phyloP scores from a whole-genome alignment of 2,329 filamentous ascomycete species.

The Pseudopithomyces maydicus region DNA sequence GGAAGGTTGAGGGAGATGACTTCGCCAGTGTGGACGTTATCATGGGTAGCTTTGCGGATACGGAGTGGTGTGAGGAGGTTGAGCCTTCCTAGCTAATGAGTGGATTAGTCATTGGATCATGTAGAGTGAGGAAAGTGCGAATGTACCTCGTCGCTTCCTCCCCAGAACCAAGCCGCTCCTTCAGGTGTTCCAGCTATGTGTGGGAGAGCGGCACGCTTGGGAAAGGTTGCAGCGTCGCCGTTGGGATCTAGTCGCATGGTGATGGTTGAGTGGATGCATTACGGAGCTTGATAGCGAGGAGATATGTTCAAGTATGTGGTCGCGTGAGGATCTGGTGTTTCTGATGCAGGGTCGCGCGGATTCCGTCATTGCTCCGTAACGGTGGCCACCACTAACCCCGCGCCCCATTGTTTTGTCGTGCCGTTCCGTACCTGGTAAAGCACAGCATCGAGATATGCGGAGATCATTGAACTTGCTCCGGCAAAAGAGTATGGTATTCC shows the following conservation, averaged over 20 bases:
- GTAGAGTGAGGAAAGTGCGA: background rate
- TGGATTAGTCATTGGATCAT: background rate
- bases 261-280: background rate
- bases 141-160: constrained; percentile 21
- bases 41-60: constrained; percentile 56
- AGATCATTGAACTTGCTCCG: background rate
- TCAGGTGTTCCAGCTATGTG: constrained; percentile 27
- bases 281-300: background rate
- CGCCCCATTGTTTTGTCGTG: background rate
- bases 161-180: constrained; percentile 31
- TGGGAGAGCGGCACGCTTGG: constrained; percentile 25
- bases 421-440: too few species aligned
- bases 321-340: background rate
- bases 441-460: too few species aligned
- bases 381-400: background rate
- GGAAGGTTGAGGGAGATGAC: constrained; percentile 65
- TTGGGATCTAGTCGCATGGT: constrained; percentile 27
- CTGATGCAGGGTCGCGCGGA: background rate
- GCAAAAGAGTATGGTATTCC: background rate
- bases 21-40: constrained; percentile 57
- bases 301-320: background rate
- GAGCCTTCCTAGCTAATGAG: constrained; percentile 32
- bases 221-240: constrained; percentile 23
- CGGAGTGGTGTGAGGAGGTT: constrained; percentile 64
- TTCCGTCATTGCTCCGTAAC: background rate